Evolutionary conservation across 805 yeast species (phyloP), one percentile per base, ranked within the genome.

Genomic region (Candida khao-thaluensis): DNA sequence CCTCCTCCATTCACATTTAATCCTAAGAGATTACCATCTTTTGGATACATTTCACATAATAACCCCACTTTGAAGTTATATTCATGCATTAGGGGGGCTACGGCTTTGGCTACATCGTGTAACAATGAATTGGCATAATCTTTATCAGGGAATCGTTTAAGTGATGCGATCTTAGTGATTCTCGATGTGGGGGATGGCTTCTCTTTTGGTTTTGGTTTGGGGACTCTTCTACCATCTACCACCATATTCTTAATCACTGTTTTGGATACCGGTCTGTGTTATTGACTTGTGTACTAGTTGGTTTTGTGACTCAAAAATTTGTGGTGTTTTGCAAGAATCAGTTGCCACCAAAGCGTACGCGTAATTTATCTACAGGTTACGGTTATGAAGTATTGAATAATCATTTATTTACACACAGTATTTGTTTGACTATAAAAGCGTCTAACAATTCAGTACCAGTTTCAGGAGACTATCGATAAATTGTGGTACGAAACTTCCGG

Each of bases 1-100:
- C 66, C 66, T 1, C 98, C 98, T 5, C 62, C 61, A 54, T 87
- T 87, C 6, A 88, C 88, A 58, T 91, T 91, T 47, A 89, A 62
- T 0, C 98, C 98, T 9, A 90, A 62, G 15, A 91, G 62, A 11
- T 71, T 60, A 2, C 74, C 66, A 51, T 76, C 70, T 45, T 74
- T 81, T 2, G 98, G 98, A 45, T 68, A 83, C 76, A 91, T 85
- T 58, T 91, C 98, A 46, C 84, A 76, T 11, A 91, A 57, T 0
- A 74, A 63, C 0, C 79, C 80, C 2, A 90, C 91, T 38, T 74
- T 77, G 54, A 85, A 77, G 3, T 75, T 71, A 43, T 79, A 72
- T 29, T 76, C 76, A 42, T 78, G 75, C 81, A 91, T 85, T 37
- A 91, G 61, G 2, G 95, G 96, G 2, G 90, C 81, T 10, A 85